Evolutionary conservation across 371 early-diverging fungal species (phyloP), one percentile per base, ranked within the genome.

Genomic region (Phascolomyces articulosus): DNA sequence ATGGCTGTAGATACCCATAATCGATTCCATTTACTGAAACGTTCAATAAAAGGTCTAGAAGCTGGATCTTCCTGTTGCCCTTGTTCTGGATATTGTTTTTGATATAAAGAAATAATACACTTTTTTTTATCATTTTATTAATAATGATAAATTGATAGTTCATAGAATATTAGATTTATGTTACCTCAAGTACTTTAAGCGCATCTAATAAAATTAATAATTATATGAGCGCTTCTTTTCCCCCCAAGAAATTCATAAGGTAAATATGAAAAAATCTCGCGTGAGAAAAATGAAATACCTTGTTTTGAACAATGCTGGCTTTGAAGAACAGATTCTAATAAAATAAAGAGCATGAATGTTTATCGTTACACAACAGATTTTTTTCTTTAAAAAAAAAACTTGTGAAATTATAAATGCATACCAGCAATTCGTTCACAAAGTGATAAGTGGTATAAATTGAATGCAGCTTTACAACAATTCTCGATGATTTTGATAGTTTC

Each of bases 1-100:
- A 63, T 23, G 8, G 64, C 44, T 20, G 57, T 57, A 6, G 64
- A 56, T 40, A 63, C 28, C 23, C 21, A 38, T 16, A 63, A 4
- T 23, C 64, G 64, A 13, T n/a, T 41, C 64, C 64, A 63, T 47
- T 57, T 55, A 10, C 47, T 55, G 31, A 20, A 63, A 7, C 64
- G 56, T 21, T 27, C 34, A 16, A 20, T 20, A 20, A 55, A 10
- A 24, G 28, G 3, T 20, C 26, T 34, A 34, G 9, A 34, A 34
- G 9, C 6, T 11, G 6, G 11, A 9, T 34, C 6, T 34, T 34
- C 34, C 34, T 34, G 34, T 34, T 34, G 34, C 11, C 34, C 11
- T 34, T 34, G 34, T 34, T 34, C 34, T 2, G 34, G 11, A 34
- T 34, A 55, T 28, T 8, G 51, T 28, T 7, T 18, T 20, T 51